These are phyloP conservation scores for Epipyxis sp. DNA, from an alignment of 108 stramenopile species.

Conservation along the genomic window DNA sequence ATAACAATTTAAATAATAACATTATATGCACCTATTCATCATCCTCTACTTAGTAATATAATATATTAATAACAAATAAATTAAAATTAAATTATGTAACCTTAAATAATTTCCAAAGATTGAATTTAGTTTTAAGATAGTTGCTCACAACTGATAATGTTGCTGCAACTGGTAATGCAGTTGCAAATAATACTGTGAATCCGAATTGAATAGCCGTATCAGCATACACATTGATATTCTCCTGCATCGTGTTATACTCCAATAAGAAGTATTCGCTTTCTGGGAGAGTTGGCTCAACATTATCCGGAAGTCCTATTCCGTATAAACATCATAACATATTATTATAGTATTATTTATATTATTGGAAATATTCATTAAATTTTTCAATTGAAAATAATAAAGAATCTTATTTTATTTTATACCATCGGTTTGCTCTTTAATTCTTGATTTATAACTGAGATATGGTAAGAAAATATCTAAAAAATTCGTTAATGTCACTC, in stretches of 20 bases:
- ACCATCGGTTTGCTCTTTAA: slow-evolving; percentile 15
- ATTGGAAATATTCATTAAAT: too few relatives aligned
- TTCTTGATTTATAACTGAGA: not conserved
- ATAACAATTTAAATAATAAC: too few relatives aligned
- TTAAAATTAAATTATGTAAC: too few relatives aligned
- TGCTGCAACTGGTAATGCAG: slow-evolving; percentile 3
- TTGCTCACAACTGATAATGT: not conserved
- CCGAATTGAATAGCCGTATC: slow-evolving; percentile 24
- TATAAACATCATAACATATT: too few relatives aligned
- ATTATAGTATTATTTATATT: too few relatives aligned
- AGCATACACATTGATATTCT: not conserved
- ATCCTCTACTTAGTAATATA: too few relatives aligned
- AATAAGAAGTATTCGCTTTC: not conserved
- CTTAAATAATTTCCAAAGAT: not conserved
- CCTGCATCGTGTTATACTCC: not conserved
- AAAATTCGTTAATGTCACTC: slow-evolving; percentile 14
- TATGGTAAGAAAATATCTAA: slow-evolving; percentile 4
- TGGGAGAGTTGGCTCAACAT: not conserved
- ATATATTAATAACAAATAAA: too few relatives aligned
- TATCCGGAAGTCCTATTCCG: too few relatives aligned
- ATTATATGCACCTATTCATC: too few relatives aligned
- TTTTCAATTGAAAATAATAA: too few relatives aligned
- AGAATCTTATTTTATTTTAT: not conserved
- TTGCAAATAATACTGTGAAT: not conserved
- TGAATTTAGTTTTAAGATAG: slow-evolving; percentile 23